A percentile compares a stretch with the other conserved stretches of the same genome.
phyloP scores from a whole-genome alignment of 1,139 yeast species.

The Candida tropicalis region DNA sequence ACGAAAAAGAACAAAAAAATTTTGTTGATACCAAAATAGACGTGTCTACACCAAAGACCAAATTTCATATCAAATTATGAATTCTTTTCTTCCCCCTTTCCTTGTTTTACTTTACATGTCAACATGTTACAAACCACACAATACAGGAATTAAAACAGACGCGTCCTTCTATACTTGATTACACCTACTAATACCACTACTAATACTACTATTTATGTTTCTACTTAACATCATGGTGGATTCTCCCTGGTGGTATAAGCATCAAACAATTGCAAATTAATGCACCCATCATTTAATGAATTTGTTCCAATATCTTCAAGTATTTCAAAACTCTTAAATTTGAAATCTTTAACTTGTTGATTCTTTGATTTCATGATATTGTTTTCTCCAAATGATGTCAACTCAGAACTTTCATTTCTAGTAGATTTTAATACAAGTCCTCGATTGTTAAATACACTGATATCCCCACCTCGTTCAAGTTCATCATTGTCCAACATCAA shows the following conservation, averaged over 20 bases:
- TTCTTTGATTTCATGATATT: not conserved
- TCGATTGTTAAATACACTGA: conserved; percentile 31
- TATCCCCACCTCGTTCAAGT: conserved; percentile 36
- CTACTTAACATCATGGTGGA: conserved; percentile 52
- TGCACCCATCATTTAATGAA: conserved; percentile 64
- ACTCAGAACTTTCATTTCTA: conserved; percentile 21
- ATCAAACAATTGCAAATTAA: conserved; percentile 75
- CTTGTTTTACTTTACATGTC: no score
- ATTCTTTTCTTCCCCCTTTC: no score
- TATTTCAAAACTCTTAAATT: conserved; percentile 57
- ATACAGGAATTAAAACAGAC: no score
- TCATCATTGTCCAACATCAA: conserved; percentile 40
- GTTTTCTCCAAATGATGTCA: conserved; percentile 12
- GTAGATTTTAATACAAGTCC: conserved; percentile 27
- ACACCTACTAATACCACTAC: no score
- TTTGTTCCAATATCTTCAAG: conserved; percentile 68
- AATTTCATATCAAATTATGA: no score
- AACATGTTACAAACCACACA: no score
- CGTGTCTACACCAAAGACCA: conserved; percentile 1
- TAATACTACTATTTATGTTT: no score
- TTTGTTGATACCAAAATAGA: not conserved
- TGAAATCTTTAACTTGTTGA: conserved; percentile 21
- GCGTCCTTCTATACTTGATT: no score
- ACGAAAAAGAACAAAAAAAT: not conserved
- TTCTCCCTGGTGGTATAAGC: conserved; percentile 71